Evolutionary conservation across 2,329 filamentous ascomycete species (phyloP), one percentile per base, ranked within the genome.

Genomic region (Amesomyces nigricolor): DNA sequence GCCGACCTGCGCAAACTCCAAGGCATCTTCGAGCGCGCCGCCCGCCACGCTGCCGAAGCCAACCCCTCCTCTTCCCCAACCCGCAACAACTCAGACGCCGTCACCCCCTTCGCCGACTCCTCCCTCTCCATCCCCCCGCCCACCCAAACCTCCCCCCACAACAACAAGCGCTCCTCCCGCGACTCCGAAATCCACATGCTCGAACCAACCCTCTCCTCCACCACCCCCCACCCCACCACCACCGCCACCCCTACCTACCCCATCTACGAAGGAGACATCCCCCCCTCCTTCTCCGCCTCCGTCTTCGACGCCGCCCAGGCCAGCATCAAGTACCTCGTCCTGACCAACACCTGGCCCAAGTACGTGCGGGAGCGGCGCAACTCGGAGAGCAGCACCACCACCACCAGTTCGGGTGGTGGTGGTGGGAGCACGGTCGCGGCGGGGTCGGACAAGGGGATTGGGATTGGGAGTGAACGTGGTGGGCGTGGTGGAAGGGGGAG

Each of bases 341-440:
- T 86, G 56, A 85, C 82, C 13, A 87, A 87, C 64, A 87, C 85
- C 0, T 87, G 85, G 84, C 78, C 78, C 30, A 81, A 79, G 64
- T 83, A 78, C 61, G 73, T 80, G 40, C 71, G 67, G 47, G 71
- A 75, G 54, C 47, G 61, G 32, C 52, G 63, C 37, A 60, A 44
- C 54, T 62, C 57, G 7, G 61, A 62, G 48, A 51, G 47, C 16
- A 38, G 37, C 22, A 42, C 43, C 7, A 16, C 10, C 22, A 42
- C 43, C 7, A 16, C 10, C 22, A 35, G 39, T 16, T 4, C 38
- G 13, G 17, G 16, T 13, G 17, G 45, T 13, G 17, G 45, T 14
- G n/a, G 11, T 2, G 8, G 35, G 29, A 11, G 8, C 2, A 5
- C 22, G n/a, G 39, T 32, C 16, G 39, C 13, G 37, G 2, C 42